Evolutionary conservation across 2,329 filamentous ascomycete genomes (phyloP).

Genomic region (Ceratocystis harringtonii): DNA sequence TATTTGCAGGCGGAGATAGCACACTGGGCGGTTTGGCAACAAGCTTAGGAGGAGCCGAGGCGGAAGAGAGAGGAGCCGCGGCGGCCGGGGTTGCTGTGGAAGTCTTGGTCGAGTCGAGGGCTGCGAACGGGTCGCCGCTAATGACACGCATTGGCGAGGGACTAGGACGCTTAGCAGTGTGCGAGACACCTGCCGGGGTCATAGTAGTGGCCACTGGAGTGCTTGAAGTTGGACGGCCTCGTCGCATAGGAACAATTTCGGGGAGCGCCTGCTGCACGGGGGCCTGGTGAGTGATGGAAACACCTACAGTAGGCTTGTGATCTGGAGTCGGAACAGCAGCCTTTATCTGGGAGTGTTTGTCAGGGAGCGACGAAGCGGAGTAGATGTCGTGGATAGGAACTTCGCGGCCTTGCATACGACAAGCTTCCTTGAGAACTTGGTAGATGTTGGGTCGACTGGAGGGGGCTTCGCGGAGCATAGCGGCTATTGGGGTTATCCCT

Average conservation of each 20-base stretch:
- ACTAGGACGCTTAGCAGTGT: slow-evolving; percentile 29
- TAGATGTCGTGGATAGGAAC: slow-evolving; percentile 84
- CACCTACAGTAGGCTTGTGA: slow-evolving; percentile 48
- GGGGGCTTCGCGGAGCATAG: slow-evolving; percentile 79
- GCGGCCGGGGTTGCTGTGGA: neutral
- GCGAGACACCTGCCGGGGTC: neutral
- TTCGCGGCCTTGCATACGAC: slow-evolving; percentile 73
- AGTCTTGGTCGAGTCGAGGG: slow-evolving; percentile 53
- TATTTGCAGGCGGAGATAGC: slow-evolving; percentile 5
- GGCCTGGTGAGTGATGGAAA: slow-evolving; percentile 63
- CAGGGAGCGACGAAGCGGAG: slow-evolving; percentile 45
- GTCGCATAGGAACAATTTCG: slow-evolving; percentile 84
- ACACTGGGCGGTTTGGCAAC: slow-evolving; percentile 2
- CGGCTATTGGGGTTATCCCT: slow-evolving; percentile 38
- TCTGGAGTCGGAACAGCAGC: slow-evolving; percentile 39
- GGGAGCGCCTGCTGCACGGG: slow-evolving; percentile 61
- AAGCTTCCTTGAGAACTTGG: slow-evolving; percentile 74
- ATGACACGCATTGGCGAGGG: slow-evolving; percentile 56
- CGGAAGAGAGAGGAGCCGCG: neutral
- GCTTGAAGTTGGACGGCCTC: slow-evolving; percentile 47
- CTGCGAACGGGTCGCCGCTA: slow-evolving; percentile 73
- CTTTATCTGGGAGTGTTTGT: slow-evolving; percentile 38
- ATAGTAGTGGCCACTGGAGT: slow-evolving; percentile 16
- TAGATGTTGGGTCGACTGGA: slow-evolving; percentile 77
- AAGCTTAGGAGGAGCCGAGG: neutral